Evolutionary conservation across 2,329 filamentous ascomycete genomes (phyloP).

Genomic region (Lachnellula cervina): DNA sequence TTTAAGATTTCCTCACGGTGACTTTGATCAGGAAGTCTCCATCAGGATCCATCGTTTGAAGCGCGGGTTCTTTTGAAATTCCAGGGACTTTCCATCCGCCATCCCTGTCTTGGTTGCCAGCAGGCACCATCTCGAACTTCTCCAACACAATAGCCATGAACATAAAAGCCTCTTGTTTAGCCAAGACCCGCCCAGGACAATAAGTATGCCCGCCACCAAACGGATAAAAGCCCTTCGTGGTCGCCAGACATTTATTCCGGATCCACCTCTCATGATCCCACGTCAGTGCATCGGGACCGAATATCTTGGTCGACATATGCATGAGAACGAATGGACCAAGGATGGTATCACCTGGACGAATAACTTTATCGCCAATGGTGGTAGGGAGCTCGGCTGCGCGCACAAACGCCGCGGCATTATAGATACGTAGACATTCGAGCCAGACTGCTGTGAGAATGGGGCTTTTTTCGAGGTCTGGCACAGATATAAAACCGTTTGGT

Average conservation of each 20-base stretch:
- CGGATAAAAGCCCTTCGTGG: neutral
- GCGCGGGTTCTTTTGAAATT: too few species aligned
- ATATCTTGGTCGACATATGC: neutral
- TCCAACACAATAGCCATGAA: neutral
- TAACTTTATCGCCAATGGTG: neutral
- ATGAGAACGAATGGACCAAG: neutral
- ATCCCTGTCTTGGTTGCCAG: too few species aligned
- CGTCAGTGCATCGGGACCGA: neutral
- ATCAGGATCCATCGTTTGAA: too few species aligned
- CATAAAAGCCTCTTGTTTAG: neutral
- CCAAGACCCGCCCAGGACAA: neutral
- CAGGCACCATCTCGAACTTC: neutral
- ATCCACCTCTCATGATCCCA: neutral
- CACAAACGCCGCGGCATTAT: neutral
- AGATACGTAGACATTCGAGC: neutral
- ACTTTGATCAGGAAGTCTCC: too few species aligned
- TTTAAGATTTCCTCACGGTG: too few species aligned
- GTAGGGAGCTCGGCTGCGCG: neutral
- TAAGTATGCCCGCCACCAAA: neutral
- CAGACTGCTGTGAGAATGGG: neutral
- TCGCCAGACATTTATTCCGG: neutral
- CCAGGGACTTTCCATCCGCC: too few species aligned
- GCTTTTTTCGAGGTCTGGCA: neutral
- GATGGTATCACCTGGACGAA: neutral
- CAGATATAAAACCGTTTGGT: neutral